Evolutionary conservation across 2,329 filamentous ascomycete species (phyloP), one percentile per base, ranked within the genome.

Genomic region (Trichoderma koningiopsis): DNA sequence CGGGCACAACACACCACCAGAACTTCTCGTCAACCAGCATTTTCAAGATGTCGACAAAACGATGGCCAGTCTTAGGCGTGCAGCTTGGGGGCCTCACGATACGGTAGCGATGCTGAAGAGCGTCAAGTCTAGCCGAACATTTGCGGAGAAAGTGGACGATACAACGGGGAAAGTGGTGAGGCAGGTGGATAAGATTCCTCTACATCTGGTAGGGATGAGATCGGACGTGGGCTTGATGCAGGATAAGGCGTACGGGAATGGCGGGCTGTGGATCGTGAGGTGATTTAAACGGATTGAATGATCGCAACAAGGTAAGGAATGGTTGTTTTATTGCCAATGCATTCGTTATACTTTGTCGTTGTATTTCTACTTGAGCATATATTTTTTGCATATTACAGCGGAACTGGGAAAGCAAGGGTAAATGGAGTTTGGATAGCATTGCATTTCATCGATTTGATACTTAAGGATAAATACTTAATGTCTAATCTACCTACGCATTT

Each of bases 171-270:
- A 78, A 24, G 81, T 87, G 3, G 86, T 89, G 77, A 83, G 82
- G 70, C 80, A 83, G 49, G 81, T 90, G 7, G 88, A 90, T 70
- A 81, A 82, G 66, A 80, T 91, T 4, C 89, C 89, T 2, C 73
- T 89, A 57, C 87, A 91, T 75, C 81, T 81, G 73, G 81, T 85
- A 3, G 89, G 89, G 0, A 82, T 92, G 55, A 82, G 89, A 63
- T 87, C 84, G 10, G 79, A 83, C 14, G 78, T 80, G 1, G 82
- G 80, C 10, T 77, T 80, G 33, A 75, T 83, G 74, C 82, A 82
- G 72, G 87, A 91, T 72, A 80, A 80, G 57, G 78, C 78, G 2
- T 81, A 83, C 68, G 85, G 85, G 2, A 82, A 78, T 27, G 85
- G 85, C 0, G 85, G 85, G 0, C 75, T 85, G 31, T 87, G 83